Evolutionary conservation across 805 yeast genomes (phyloP).

Genomic region (Teunomyces pallodes): DNA sequence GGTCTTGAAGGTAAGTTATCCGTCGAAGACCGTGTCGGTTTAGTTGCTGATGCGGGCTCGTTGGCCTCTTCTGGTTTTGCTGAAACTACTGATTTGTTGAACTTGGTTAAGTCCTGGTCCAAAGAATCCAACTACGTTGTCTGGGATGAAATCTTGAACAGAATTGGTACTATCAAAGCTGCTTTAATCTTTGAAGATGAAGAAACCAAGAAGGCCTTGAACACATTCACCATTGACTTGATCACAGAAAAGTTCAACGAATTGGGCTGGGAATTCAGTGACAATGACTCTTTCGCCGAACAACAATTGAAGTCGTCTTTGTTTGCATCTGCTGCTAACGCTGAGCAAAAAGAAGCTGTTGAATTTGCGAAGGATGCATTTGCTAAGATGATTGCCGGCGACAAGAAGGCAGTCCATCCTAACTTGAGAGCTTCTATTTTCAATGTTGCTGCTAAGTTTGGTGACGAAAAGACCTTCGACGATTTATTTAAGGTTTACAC

Average conservation of each 20-base stretch:
- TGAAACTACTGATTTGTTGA: constrained; percentile 57
- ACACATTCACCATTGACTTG: constrained; percentile 52
- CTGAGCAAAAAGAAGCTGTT: constrained; percentile 47
- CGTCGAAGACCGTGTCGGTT: constrained; percentile 75
- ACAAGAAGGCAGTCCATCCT: constrained; percentile 68
- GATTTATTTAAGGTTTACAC: constrained; percentile 58
- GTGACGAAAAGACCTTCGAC: constrained; percentile 62
- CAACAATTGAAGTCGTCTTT: constrained; percentile 67
- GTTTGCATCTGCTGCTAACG: constrained; percentile 56
- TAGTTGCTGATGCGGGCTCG: constrained; percentile 76
- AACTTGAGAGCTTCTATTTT: constrained; percentile 68
- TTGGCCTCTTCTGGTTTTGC: constrained; percentile 70
- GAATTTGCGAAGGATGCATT: constrained; percentile 51
- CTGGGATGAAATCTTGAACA: constrained; percentile 58
- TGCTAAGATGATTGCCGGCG: constrained; percentile 56
- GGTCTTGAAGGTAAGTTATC: constrained; percentile 58
- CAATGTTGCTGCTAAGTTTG: constrained; percentile 60
- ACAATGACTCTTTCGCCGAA: constrained; percentile 53
- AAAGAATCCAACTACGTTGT: constrained; percentile 61
- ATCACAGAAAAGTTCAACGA: constrained; percentile 51
- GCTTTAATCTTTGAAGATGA: constrained; percentile 58
- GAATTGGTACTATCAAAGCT: constrained; percentile 46
- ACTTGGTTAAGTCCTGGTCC: constrained; percentile 59
- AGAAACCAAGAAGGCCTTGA: constrained; percentile 46
- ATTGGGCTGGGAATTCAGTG: constrained; percentile 65